Conservation (phyloP, 2,329 filamentous ascomycete genomes). For the Xylariales sp. region DNA sequence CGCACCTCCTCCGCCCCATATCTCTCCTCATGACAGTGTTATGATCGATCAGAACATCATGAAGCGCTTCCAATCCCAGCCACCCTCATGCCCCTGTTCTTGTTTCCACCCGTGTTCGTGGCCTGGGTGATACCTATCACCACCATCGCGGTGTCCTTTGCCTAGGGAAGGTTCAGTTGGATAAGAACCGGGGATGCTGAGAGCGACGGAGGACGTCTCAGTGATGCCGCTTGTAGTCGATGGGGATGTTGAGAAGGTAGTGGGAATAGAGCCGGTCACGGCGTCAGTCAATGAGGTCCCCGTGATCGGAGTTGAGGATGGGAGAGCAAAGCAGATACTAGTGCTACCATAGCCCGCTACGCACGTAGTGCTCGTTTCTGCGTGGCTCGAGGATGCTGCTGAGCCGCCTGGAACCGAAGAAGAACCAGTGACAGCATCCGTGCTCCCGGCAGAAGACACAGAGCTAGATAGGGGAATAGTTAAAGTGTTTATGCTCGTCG, state of each 20-base stretch:
- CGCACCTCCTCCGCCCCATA: background rate
- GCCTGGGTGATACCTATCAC: background rate
- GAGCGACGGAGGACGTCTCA: conserved; percentile 17
- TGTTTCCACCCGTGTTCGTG: conserved; percentile 5
- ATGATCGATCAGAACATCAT: conserved; percentile 19
- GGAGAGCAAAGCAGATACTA: conserved; percentile 29
- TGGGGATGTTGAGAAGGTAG: conserved; percentile 30
- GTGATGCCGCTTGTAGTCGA: conserved; percentile 4
- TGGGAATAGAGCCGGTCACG: conserved; percentile 27
- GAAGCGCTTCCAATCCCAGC: conserved; percentile 14
- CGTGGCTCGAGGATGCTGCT: background rate
- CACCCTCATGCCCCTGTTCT: background rate
- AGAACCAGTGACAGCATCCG: conserved; percentile 26
- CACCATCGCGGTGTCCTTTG: background rate
- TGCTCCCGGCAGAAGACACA: conserved; percentile 21
- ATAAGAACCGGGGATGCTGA: conserved; percentile 18
- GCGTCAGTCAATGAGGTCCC: conserved; percentile 29
- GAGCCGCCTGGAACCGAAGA: conserved; percentile 25
- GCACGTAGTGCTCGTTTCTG: conserved; percentile 30
- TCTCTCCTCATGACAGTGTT: background rate
- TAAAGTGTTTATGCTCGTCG: conserved; percentile 29
- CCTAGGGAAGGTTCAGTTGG: conserved; percentile 10
- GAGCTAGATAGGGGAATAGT: conserved; percentile 27
- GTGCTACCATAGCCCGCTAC: conserved; percentile 28
- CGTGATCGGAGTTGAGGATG: conserved; percentile 10